Base-by-base conservation (phyloP, 176 grass and related monocot genomes). In the Ampelocalamus luodianensis region DNA sequence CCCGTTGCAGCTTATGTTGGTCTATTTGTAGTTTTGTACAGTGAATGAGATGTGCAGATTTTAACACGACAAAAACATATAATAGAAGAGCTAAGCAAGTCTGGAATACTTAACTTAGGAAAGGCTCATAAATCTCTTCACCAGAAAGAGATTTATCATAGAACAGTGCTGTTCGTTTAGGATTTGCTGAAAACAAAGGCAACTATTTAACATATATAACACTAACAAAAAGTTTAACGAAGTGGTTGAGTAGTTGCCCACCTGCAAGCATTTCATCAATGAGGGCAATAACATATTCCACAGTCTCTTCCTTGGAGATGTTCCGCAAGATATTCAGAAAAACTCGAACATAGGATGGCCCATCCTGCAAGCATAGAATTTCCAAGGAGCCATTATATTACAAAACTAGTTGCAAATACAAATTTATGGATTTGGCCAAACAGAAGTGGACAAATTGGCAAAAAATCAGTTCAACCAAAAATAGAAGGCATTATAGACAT, bases 201-300 rank as follows among this genome's bases (percentile, higher is more conserved):
- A 26, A 87, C 40, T 22, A 80, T 77, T 46, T 78, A 70, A 16
- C 76, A 58, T 73, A 83, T 72, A 94, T 76, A 77, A 79, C 39
- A 68, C 61, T 75, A 74, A 24, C 29, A 13, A 12, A 82, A 58
- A 49, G 44, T 40, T 75, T 40, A 75, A 65, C 48, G 3, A 53
- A 29, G 54, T n/a, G 42, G 46, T 55, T 80, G 67, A 44, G 60
- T 78, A 81, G 80, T 53, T 82, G 14, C 79, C 40, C 61, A 98
- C 96, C 94, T 87, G 90, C 76, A 82, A 98, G 91, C 83, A 98
- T 95, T 49, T 98, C 93, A 89, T 95, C 96, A 88, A 98, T 89
- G 50, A 98, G 91, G 54, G 96, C 93, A 86, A 98, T 86, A 73
- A 92, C 96, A 73, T 98, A 98, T 83, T 98, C 96, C 58, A 96